Base-by-base conservation (phyloP, 805 yeast genomes). In the Yarrowia sp. region DNA sequence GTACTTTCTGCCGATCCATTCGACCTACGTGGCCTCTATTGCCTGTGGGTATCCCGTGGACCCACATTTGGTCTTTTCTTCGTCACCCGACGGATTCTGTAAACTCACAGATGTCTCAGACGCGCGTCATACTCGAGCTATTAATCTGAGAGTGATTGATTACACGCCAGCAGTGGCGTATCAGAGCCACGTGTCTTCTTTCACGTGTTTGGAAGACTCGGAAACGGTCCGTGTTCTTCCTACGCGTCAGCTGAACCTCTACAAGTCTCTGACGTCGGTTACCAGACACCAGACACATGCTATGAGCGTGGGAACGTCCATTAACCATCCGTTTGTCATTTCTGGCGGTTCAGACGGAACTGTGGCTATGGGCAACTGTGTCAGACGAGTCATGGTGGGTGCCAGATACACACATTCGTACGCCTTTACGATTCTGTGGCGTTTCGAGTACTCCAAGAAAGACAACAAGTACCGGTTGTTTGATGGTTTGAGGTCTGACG, bases 331-430 rank as follows among this genome's bases (percentile, higher is more conserved):
- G 11, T 70, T 82, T 65, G 61, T 79, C 0, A 68, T 82, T 11
- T 69, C 80, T 8, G 86, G 86, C 2, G 80, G 82, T 3, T 71
- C 84, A 1, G 85, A 83, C 69, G 87, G 87, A 1, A 70, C 73
- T 1, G 67, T 83, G 1, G 74, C 74, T 46, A 71, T 82, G 5
- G 75, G 77, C 16, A 83, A 82, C 66, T 61, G 78, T 4, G 71
- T 77, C 1, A 76, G 77, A 17, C 68, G 76, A 17, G 68, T 73
- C 1, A 58, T 71, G 62, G 69, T 70, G 1, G 69, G 71, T 0
- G 65, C 70, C 35, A 66, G 77, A 11, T 64, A 65, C 38, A 63
- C 71, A 3, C 70, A 68, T 21, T 49, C 52, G 14, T 72, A 71
- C 52, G 65, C 59, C 9, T 70, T 70, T 36, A 68, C 69, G 4